Percentiles rank a stretch among this genome's conserved stretches.
These are phyloP conservation scores for Mucor piriformis DNA, from an alignment of 371 early-diverging fungal genomes.

Conservation along the genomic window DNA sequence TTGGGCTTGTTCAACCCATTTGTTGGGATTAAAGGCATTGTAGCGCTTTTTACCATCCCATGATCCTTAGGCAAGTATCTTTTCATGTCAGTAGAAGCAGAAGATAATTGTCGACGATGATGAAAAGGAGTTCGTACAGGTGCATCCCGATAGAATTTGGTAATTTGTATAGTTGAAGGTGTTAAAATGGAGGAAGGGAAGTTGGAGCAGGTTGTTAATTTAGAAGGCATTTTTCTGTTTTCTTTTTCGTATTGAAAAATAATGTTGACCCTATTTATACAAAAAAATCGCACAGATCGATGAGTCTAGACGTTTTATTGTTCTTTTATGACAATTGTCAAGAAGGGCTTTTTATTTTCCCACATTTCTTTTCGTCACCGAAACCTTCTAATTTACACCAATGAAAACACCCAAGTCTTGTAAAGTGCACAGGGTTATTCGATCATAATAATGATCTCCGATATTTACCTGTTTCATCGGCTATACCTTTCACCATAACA, in stretches of 20 bases:
- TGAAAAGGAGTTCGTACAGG: neutral
- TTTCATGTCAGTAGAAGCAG: slow-evolving; percentile 8
- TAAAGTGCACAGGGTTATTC: neutral
- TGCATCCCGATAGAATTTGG: slow-evolving; percentile 26
- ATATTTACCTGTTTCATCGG: slow-evolving; percentile 1
- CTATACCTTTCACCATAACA: neutral
- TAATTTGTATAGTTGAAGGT: slow-evolving; percentile 32
- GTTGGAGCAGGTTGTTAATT: slow-evolving; percentile 6
- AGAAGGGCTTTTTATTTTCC: neutral
- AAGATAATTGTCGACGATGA: neutral
- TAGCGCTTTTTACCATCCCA: slow-evolving; percentile 1
- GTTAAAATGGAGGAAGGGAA: slow-evolving; percentile 23
- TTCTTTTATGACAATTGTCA: slow-evolving; percentile 6
- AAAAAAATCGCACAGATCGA: slow-evolving; percentile 1
- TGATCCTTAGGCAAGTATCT: slow-evolving; percentile 1
- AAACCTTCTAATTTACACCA: neutral
- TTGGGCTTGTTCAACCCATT: neutral
- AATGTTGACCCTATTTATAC: neutral
- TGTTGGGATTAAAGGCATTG: neutral
- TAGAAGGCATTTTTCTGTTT: slow-evolving; percentile 9
- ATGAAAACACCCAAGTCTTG: neutral
- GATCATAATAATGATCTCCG: slow-evolving; percentile 4
- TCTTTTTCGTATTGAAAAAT: neutral
- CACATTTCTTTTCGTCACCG: slow-evolving; percentile 2
- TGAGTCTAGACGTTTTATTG: slow-evolving; percentile 1